Base-by-base conservation (phyloP, 2,329 filamentous ascomycete genomes). In the Chaetomium sp. region DNA sequence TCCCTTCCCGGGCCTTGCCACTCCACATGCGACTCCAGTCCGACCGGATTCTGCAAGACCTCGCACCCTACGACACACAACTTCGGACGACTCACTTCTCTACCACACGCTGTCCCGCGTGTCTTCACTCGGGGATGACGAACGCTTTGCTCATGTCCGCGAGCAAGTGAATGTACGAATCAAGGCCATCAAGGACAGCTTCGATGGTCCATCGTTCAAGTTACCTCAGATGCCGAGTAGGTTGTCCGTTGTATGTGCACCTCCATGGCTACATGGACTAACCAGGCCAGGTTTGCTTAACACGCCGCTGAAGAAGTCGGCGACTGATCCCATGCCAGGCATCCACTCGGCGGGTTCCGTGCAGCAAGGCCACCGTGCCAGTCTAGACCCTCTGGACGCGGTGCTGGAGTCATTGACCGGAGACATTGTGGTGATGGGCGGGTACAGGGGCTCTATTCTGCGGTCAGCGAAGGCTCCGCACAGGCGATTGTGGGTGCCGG, bases 401-500 rank as follows among this genome's bases (percentile, higher is more conserved):
- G 79, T 81, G 73, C 73, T 96, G 55, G 87, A 90, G 55, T 80
- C 86, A 5, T 79, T 97, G 25, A 91, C 87, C 0, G 93, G 94
- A 0, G 94, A 98, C 73, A 75, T 98, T 8, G 92, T 98, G 8
- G 82, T 97, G 33, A 83, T 98, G 73, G 94, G 94, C 23, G 94
- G 94, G 16, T 97, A 97, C 74, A 85, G 94, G 69, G 94, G 94
- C 3, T 97, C 93, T 0, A 84, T 97, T n/a, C 77, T 98, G 33
- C 87, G 93, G 33, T 96, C 92, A 12, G 90, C 92, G 12, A 88
- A 92, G 67, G 85, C 90, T 9, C 90, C 91, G 4, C 87, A 94
- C 72, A 87, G 92, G n/a, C 92, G 96, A 74, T 79, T 97, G 0
- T 98, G 94, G 94, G 91, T 96, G 1, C 93, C 93, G 0, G 89